phyloP scores from a whole-genome alignment of 1,284 basidiomycete species.

The Papiliotrema nemorosa region DNA sequence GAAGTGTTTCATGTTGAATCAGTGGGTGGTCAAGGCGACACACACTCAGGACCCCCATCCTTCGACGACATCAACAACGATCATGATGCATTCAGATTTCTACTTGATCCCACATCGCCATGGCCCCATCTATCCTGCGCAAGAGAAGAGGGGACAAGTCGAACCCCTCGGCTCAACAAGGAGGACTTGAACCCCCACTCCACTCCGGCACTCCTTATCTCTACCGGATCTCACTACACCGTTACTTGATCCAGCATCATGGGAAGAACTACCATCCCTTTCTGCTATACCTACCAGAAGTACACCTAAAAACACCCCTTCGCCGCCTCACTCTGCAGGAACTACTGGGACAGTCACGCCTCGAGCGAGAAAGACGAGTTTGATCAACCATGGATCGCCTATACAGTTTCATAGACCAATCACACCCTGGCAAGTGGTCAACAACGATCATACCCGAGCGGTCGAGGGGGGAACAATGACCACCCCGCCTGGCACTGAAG shows the following conservation, averaged over 20 bases:
- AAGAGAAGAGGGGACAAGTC: neutral
- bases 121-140: slow-evolving; percentile 1
- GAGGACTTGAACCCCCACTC: neutral
- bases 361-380: slow-evolving; percentile 3
- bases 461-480: neutral
- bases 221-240: slow-evolving; percentile 38
- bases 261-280: slow-evolving; percentile 24
- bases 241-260: slow-evolving; percentile 33
- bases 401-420: slow-evolving; percentile 39
- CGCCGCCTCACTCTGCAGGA: too few species aligned
- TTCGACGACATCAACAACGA: too few species aligned
- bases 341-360: neutral
- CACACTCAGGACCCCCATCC: too few species aligned
- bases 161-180: neutral
- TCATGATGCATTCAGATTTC: too few species aligned
- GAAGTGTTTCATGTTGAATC: too few species aligned
- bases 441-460: neutral
- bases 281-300: slow-evolving; percentile 3
- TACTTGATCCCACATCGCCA: too few species aligned
- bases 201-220: slow-evolving; percentile 30
- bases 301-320: too few species aligned
- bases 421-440: slow-evolving; percentile 21
- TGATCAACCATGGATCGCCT: slow-evolving; percentile 8
- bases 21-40: too few species aligned
- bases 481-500: too few species aligned